Evolutionary conservation across 495 filamentous ascomycete species (phyloP).

Genomic region (Podospora bellae-mahoneyi): DNA sequence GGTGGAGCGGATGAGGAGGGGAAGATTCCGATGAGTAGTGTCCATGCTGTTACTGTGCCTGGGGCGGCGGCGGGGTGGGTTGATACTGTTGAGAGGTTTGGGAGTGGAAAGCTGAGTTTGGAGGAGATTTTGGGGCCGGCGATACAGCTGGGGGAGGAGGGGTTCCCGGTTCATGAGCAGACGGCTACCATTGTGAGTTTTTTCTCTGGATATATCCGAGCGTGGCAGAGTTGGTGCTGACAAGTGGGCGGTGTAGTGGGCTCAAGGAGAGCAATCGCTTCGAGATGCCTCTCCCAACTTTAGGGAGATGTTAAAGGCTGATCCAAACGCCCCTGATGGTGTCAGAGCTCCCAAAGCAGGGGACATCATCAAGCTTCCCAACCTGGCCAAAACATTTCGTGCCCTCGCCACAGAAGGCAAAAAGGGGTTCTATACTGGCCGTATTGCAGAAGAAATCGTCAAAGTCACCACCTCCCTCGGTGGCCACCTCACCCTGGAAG

Average conservation of each 20-base stretch:
- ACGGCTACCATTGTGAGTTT: slow-evolving; percentile 64
- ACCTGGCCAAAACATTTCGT: slow-evolving; percentile 78
- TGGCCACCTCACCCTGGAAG: slow-evolving; percentile 73
- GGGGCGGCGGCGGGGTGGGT: slow-evolving; percentile 94
- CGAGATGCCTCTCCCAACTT: slow-evolving; percentile 75
- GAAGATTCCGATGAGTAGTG: slow-evolving; percentile 69
- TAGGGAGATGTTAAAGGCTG: slow-evolving; percentile 76
- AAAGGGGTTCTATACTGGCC: slow-evolving; percentile 85
- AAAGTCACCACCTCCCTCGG: slow-evolving; percentile 74
- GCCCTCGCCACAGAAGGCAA: slow-evolving; percentile 76
- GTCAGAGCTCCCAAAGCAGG: slow-evolving; percentile 68
- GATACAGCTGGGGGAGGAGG: slow-evolving; percentile 81
- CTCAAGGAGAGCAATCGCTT: slow-evolving; percentile 55
- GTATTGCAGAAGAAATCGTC: slow-evolving; percentile 72
- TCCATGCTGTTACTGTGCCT: slow-evolving; percentile 79
- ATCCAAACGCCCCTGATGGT: slow-evolving; percentile 61
- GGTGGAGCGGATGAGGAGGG: slow-evolving; percentile 52
- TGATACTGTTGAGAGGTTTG: slow-evolving; percentile 86
- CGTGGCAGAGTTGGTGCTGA: not conserved
- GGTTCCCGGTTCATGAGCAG: slow-evolving; percentile 84
- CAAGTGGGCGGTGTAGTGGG: slow-evolving; percentile 55
- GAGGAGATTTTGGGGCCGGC: slow-evolving; percentile 78
- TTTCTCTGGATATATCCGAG: no score
- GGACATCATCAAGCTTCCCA: slow-evolving; percentile 86
- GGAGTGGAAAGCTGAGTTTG: slow-evolving; percentile 77